Conservation (phyloP, 2,329 filamentous ascomycete species). For the Clonostachys byssicola region DNA sequence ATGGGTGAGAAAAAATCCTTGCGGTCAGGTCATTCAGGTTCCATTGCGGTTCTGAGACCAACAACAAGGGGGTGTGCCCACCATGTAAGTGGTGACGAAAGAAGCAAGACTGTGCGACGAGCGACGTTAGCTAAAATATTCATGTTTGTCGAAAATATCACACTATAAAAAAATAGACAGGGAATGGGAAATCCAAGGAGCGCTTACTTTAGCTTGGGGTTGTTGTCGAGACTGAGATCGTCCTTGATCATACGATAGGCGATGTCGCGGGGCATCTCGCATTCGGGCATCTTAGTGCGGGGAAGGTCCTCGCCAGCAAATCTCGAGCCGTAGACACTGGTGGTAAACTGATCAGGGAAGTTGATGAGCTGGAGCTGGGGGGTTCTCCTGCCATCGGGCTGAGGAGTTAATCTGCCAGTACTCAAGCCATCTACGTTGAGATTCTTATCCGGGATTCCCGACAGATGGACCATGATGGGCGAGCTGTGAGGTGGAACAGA, state of each 20-base stretch:
- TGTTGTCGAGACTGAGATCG: slow-evolving; percentile 85
- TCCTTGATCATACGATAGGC: slow-evolving; percentile 98
- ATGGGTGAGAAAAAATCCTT: no score
- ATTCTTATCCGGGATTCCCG: slow-evolving; percentile 28
- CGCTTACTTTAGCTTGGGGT: slow-evolving; percentile 76
- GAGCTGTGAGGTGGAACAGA: not conserved
- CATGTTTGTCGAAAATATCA: not conserved
- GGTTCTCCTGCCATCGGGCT: not conserved
- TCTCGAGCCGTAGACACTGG: slow-evolving; percentile 82
- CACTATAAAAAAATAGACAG: not conserved
- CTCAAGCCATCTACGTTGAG: not conserved
- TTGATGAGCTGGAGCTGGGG: slow-evolving; percentile 41
- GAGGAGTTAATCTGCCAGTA: not conserved
- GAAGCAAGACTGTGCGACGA: slow-evolving; percentile 64
- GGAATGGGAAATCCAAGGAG: not conserved
- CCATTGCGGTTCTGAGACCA: not conserved
- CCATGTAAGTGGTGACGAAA: slow-evolving; percentile 97
- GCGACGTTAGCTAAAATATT: not conserved
- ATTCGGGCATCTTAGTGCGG: slow-evolving; percentile 79
- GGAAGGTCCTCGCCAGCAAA: slow-evolving; percentile 82
- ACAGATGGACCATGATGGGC: slow-evolving; percentile 46
- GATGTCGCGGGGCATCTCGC: slow-evolving; percentile 85
- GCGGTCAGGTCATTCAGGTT: no score
- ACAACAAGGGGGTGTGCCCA: slow-evolving; percentile 19
- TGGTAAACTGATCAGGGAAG: slow-evolving; percentile 58